A percentile compares a stretch with the other conserved stretches of the same genome.
phyloP scores from a whole-genome alignment of 495 filamentous ascomycete species.

The Chaetomium fimeti region DNA sequence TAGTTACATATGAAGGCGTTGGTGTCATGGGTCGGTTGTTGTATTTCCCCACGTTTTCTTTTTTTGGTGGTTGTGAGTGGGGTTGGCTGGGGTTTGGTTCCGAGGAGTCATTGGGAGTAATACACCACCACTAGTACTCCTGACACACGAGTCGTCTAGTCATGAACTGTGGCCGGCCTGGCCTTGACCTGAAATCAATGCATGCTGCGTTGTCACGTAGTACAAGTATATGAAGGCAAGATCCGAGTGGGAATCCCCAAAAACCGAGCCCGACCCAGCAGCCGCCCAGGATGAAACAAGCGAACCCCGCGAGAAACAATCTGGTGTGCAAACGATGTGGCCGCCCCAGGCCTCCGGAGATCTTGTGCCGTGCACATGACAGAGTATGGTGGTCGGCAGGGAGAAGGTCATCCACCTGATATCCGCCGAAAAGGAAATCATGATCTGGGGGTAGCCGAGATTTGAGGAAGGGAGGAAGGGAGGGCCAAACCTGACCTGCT shows the following conservation, averaged over 20 bases:
- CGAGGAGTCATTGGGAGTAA: too few relatives aligned
- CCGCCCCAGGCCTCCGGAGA: neutral
- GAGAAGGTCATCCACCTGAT: neutral
- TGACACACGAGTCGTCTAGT: too few relatives aligned
- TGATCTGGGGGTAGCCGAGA: neutral
- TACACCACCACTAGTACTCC: too few relatives aligned
- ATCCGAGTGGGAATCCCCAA: neutral
- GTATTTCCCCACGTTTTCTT: too few relatives aligned
- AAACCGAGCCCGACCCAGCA: neutral
- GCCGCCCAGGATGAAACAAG: slow-evolving; percentile 7
- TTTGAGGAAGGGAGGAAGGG: neutral
- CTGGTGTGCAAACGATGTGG: neutral
- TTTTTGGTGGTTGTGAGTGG: too few relatives aligned
- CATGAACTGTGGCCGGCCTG: neutral
- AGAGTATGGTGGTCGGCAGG: neutral
- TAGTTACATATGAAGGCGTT: too few relatives aligned
- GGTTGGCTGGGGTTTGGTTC: too few relatives aligned
- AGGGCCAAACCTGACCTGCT: too few relatives aligned
- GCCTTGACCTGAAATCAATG: neutral
- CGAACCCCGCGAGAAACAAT: neutral
- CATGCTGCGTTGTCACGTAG: neutral
- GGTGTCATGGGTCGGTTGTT: too few relatives aligned
- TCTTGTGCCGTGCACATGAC: neutral
- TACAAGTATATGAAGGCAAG: neutral
- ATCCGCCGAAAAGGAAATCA: neutral